phyloP scores from a whole-genome alignment of 768 basidiomycete genomes.

The Lentinula edodes region DNA sequence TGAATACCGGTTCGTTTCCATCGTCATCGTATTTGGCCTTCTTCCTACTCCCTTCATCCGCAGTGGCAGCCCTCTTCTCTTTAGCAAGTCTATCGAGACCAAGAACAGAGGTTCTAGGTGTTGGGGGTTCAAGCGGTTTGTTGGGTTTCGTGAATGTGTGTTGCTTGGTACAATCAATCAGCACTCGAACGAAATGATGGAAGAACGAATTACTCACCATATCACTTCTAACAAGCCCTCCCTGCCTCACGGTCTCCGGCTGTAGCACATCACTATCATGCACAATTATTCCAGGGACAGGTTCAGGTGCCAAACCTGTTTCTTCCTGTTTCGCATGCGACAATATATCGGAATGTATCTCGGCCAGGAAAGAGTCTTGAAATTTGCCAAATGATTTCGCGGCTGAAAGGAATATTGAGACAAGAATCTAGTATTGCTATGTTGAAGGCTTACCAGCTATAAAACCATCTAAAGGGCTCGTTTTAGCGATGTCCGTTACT shows the following conservation, averaged over 20 bases:
- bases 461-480: conserved; percentile 59
- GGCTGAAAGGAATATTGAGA: conserved; percentile 33
- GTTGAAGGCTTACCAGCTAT: conserved; percentile 47
- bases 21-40: conserved; percentile 55
- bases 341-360: conserved; percentile 75
- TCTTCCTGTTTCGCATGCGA: conserved; percentile 65
- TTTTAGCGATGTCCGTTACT: conserved; percentile 77
- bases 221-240: conserved; percentile 71
- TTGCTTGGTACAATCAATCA: conserved; percentile 35
- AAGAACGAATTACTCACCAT: conserved; percentile 28
- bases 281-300: conserved; percentile 72
- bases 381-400: conserved; percentile 85
- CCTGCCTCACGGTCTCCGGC: conserved; percentile 70
- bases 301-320: conserved; percentile 46
- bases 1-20: conserved; percentile 72
- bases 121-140: conserved; percentile 68
- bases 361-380: conserved; percentile 67
- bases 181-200: conserved; percentile 7
- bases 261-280: conserved; percentile 80
- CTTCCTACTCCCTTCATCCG: conserved; percentile 53
- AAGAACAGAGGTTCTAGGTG: conserved; percentile 73
- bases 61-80: conserved; percentile 73
- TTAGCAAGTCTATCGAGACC: conserved; percentile 86
- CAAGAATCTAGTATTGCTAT: not conserved
- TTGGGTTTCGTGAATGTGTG: conserved; percentile 80